phyloP scores from a whole-genome alignment of 202 grass and related monocot species.

The Digitaria exilis region DNA sequence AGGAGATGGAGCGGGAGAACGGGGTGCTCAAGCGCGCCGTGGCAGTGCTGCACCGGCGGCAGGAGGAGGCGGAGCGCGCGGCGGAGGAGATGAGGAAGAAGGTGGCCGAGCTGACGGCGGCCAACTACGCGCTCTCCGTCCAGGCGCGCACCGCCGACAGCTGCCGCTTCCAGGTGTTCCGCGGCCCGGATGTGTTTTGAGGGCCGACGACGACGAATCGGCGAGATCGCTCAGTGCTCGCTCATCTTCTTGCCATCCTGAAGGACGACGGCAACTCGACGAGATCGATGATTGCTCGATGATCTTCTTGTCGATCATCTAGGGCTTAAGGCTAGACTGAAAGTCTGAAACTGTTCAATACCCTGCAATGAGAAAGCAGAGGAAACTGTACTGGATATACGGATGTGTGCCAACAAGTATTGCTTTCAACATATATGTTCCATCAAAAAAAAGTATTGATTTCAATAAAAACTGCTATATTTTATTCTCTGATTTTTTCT shows the following conservation, averaged over 20 bases:
- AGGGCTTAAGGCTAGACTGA: too few species aligned
- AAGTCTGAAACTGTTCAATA: not conserved
- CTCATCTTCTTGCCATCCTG: not conserved
- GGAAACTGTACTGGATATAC: not conserved
- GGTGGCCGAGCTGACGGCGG: constrained; percentile 26
- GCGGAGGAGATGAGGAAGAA: not conserved
- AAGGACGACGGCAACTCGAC: too few species aligned
- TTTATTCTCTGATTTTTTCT: not conserved
- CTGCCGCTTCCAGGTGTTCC: constrained; percentile 31
- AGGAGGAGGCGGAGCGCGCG: not conserved
- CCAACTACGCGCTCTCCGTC: constrained; percentile 29
- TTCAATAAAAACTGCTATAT: not conserved
- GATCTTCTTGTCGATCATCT: too few species aligned
- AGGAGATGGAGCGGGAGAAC: not conserved
- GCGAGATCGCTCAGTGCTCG: not conserved
- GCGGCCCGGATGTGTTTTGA: constrained; percentile 24
- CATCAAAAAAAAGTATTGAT: too few species aligned
- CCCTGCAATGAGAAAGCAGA: not conserved
- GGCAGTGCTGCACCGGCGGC: not conserved
- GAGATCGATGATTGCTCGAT: too few species aligned
- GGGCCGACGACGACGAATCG: not conserved
- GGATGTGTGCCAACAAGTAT: not conserved
- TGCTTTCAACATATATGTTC: too few species aligned
- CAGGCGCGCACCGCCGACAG: not conserved
- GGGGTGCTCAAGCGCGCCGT: constrained; percentile 6